Evolutionary conservation across 257 asterid species (phyloP), one percentile per base, ranked within the genome.

Genomic region (Orobanche coerulescens): DNA sequence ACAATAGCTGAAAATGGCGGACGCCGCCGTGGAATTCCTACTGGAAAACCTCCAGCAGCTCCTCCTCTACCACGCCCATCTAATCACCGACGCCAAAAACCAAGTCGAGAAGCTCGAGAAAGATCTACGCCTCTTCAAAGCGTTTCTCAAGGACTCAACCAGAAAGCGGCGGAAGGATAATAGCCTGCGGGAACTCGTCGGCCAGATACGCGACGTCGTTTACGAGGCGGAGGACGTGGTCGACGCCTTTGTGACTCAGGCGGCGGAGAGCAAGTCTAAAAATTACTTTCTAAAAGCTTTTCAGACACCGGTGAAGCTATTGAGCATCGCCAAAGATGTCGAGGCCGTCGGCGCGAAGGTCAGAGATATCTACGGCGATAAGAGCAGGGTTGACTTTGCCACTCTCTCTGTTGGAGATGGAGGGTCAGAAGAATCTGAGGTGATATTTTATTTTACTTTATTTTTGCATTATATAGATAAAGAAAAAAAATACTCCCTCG

Each of bases 221-320:
- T 74, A 78, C 62, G 74, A 77, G 51, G 82, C 74, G 1, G 76
- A 73, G 44, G 77, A 74, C 61, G 34, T 68, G 14, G 62, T 78
- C 23, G 80, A 78, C 52, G 73, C 76, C n/a, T 74, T 74, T 31
- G 72, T 72, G 1, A 72, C 81, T 0, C 77, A 67, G 55, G 75
- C 74, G 13, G 49, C 71, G 1, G 69, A 59, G 64, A 54, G 58
- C 28, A 52, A 22, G 43, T 70, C 82, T 7, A 49, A 10, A 20
- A 71, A 24, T 18, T 67, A 60, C 67, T 28, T 74, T 39, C 11
- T 3, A 52, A 62, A 53, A 56, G 57, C 64, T 19, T 58, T 57
- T 0, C 37, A 63, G 24, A 11, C 61, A 31, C 72, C 76, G 10
- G 59, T 22, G 0, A 72, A 61, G 36, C 66, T 79, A 10, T 52